A percentile compares a stretch with the other conserved stretches of the same genome.
Evolutionary conservation across 2,329 filamentous ascomycete genomes (phyloP).

Genomic region (Fusarium pseudocircinatum): DNA sequence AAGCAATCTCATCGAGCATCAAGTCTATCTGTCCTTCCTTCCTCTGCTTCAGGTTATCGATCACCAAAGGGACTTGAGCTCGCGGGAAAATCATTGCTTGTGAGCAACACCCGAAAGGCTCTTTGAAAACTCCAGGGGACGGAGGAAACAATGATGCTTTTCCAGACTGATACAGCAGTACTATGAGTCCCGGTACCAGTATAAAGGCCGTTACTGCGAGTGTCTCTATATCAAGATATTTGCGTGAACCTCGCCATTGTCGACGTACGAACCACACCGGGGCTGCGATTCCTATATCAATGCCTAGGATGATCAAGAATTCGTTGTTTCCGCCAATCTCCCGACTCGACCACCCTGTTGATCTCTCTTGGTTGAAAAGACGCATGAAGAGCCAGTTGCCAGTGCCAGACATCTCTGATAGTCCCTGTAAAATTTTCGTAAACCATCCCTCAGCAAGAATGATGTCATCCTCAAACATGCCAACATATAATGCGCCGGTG

Average conservation of each 20-base stretch:
- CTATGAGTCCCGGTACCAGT: conserved; percentile 9
- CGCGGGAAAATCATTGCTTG: conserved; percentile 18
- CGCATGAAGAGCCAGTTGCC: conserved; percentile 16
- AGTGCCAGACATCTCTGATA: background rate
- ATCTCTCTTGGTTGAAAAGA: conserved; percentile 19
- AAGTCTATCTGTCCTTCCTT: conserved; percentile 13
- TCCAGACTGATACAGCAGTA: conserved; percentile 15
- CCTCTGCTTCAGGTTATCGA: background rate
- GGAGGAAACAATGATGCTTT: conserved; percentile 19
- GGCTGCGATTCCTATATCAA: background rate
- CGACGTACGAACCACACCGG: background rate
- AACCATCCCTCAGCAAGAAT: conserved; percentile 13
- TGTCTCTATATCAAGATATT: background rate
- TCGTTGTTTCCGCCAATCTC: conserved; percentile 16
- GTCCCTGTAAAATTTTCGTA: background rate
- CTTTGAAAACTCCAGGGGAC: background rate
- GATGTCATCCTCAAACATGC: conserved; percentile 18
- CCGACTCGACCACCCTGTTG: conserved; percentile 10
- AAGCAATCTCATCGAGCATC: conserved; percentile 12
- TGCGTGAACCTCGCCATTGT: background rate
- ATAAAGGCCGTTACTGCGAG: background rate
- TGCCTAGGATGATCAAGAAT: conserved; percentile 1
- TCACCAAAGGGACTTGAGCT: background rate
- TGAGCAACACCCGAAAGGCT: conserved; percentile 21
- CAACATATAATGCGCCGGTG: conserved; percentile 5